phyloP scores from a whole-genome alignment of 2,329 filamentous ascomycete species.

The Neobulgaria alba region DNA sequence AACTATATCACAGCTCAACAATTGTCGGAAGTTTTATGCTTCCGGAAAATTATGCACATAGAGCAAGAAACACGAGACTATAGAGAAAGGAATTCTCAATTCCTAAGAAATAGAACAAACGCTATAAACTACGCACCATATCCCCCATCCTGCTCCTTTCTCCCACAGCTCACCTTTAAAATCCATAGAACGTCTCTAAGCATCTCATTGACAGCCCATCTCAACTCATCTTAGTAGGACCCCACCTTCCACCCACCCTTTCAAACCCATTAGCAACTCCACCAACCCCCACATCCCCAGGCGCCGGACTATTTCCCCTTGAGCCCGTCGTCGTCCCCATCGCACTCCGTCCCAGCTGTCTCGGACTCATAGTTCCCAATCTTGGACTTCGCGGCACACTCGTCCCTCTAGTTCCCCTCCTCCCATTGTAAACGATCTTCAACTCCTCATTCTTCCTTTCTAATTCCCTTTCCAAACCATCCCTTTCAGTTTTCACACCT shows the following conservation, averaged over 20 bases:
- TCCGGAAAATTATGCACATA: too few relatives aligned
- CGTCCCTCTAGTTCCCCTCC: slow-evolving; percentile 26
- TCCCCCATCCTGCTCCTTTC: too few relatives aligned
- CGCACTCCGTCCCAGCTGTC: slow-evolving; percentile 6
- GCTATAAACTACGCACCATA: too few relatives aligned
- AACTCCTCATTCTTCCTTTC: slow-evolving; percentile 32
- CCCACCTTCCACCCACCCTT: background rate
- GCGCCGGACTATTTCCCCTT: slow-evolving; percentile 22
- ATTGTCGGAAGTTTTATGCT: too few relatives aligned
- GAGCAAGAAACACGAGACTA: too few relatives aligned
- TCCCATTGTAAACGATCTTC: slow-evolving; percentile 34
- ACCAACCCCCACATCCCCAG: slow-evolving; percentile 7
- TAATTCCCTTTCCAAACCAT: slow-evolving; percentile 30
- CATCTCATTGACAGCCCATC: too few relatives aligned
- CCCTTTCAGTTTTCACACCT: slow-evolving; percentile 21
- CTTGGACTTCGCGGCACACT: slow-evolving; percentile 25
- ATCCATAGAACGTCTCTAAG: too few relatives aligned
- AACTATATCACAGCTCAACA: too few relatives aligned
- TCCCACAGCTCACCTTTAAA: too few relatives aligned
- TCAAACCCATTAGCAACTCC: background rate
- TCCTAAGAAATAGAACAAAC: too few relatives aligned
- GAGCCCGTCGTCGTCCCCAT: slow-evolving; percentile 13
- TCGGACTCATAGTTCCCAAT: slow-evolving; percentile 24
- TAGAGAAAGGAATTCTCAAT: too few relatives aligned
- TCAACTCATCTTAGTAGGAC: background rate